Conservation (phyloP, 352 stramenopile species). For the Phytopythium cucurbitacearum region DNA sequence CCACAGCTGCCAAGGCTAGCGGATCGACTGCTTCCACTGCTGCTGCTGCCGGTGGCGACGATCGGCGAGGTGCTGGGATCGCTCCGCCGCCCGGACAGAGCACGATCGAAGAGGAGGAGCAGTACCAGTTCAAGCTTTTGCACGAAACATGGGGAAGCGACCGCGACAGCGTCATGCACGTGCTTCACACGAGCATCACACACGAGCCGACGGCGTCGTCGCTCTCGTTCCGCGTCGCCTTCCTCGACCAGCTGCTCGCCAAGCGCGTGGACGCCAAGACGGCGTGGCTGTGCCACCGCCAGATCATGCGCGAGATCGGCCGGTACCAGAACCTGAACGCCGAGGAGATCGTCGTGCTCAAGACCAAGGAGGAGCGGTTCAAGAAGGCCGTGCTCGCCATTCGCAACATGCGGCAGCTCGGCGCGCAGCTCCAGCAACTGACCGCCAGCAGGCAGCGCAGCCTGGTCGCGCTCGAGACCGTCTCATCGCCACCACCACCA, state of each 20-base stretch:
- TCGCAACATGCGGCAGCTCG: slow-evolving; percentile 39
- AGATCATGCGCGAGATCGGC: slow-evolving; percentile 78
- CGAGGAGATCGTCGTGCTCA: slow-evolving; percentile 54
- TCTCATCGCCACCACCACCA: not conserved
- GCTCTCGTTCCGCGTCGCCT: slow-evolving; percentile 58
- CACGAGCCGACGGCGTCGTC: slow-evolving; percentile 51
- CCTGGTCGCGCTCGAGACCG: not conserved
- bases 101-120: slow-evolving; percentile 50
- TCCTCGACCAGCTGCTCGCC: slow-evolving; percentile 58
- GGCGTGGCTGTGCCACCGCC: slow-evolving; percentile 70
- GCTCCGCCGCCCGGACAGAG: not conserved
- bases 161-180: slow-evolving; percentile 35
- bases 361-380: slow-evolving; percentile 66
- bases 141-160: slow-evolving; percentile 68
- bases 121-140: slow-evolving; percentile 69
- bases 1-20: slow-evolving; percentile 16
- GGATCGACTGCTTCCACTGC: slow-evolving; percentile 8
- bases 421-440: slow-evolving; percentile 10
- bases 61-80: not conserved
- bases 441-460: not conserved
- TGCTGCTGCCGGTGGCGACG: not conserved
- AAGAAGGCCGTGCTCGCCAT: slow-evolving; percentile 65
- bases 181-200: slow-evolving; percentile 45
- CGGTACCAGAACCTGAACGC: slow-evolving; percentile 65
- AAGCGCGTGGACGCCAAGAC: slow-evolving; percentile 73